A percentile compares a stretch with the other conserved stretches of the same genome.
These are phyloP conservation scores for Gossypium davidsonii DNA, from an alignment of 441 rosid genomes.

Conservation along the genomic window DNA sequence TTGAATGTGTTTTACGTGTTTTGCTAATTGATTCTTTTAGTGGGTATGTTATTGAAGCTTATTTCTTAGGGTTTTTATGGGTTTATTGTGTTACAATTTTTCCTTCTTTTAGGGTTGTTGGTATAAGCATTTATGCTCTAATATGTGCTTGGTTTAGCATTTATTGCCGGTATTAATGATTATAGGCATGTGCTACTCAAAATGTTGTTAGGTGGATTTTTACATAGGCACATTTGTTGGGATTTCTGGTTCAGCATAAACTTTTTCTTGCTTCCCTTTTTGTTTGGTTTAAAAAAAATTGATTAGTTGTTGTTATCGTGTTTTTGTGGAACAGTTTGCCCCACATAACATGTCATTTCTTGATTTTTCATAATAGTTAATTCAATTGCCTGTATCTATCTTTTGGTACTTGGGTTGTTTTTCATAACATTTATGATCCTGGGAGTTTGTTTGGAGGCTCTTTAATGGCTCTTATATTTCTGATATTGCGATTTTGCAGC, in stretches of 20 bases:
- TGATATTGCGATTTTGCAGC: conserved; percentile 38
- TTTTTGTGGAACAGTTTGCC: conserved; percentile 12
- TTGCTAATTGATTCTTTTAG: conserved; percentile 3
- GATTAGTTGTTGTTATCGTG: not conserved
- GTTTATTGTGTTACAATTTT: not conserved
- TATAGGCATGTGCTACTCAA: conserved; percentile 7
- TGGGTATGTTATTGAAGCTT: not conserved
- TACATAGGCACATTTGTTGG: not conserved
- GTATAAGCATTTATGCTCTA: conserved; percentile 15
- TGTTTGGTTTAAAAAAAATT: not conserved
- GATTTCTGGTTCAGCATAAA: not conserved
- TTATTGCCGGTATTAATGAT: conserved; percentile 15
- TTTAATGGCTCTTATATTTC: conserved; percentile 5
- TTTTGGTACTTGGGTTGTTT: not conserved
- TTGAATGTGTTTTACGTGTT: not conserved
- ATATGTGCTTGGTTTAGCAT: conserved; percentile 8
- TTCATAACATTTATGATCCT: not conserved
- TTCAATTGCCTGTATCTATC: not conserved
- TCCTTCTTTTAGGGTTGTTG: conserved; percentile 8
- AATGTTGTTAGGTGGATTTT: not conserved
- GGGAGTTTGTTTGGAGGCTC: not conserved
- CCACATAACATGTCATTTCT: not conserved
- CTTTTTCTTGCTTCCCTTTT: not conserved
- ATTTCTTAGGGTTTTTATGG: conserved; percentile 18
- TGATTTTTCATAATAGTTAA: not conserved